These are phyloP conservation scores for Coemansia sp. DNA, from an alignment of 192 early-diverging fungal genomes.

Conservation along the genomic window DNA sequence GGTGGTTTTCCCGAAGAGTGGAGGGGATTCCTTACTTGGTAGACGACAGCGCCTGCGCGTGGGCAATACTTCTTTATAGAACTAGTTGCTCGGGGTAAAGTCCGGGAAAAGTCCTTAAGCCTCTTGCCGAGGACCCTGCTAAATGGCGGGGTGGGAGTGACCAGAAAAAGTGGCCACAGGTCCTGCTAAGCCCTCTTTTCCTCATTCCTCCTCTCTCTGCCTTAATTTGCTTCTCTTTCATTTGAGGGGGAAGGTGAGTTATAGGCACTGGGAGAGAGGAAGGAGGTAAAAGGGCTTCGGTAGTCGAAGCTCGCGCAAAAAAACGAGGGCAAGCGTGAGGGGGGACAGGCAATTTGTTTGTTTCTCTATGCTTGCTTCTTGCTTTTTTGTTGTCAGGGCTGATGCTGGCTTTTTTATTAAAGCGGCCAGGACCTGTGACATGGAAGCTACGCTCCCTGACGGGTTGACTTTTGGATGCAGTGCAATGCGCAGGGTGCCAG, in stretches of 20 bases:
- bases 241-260: not conserved
- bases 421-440: too few species aligned
- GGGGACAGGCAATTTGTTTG: too few species aligned
- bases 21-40: not conserved
- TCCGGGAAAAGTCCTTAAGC: slow-evolving; percentile 37
- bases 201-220: not conserved
- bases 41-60: slow-evolving; percentile 46
- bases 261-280: too few species aligned
- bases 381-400: too few species aligned
- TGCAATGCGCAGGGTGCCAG: slow-evolving; percentile 45
- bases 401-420: too few species aligned
- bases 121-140: slow-evolving; percentile 39
- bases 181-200: too few species aligned
- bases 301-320: too few species aligned
- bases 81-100: slow-evolving; percentile 36
- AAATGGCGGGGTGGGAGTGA: slow-evolving; percentile 46
- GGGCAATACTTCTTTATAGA: slow-evolving; percentile 24
- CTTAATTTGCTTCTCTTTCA: not conserved
- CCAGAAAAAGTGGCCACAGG: slow-evolving; percentile 28
- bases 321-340: too few species aligned
- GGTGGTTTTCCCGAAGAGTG: too few species aligned
- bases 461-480: slow-evolving; percentile 35
- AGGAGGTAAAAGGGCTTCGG: too few species aligned
- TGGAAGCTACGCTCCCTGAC: slow-evolving; percentile 39
- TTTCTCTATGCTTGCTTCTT: too few species aligned